These are phyloP conservation scores for Taiozyma sp. DNA, from an alignment of 1,139 yeast genomes.

Conservation along the genomic window DNA sequence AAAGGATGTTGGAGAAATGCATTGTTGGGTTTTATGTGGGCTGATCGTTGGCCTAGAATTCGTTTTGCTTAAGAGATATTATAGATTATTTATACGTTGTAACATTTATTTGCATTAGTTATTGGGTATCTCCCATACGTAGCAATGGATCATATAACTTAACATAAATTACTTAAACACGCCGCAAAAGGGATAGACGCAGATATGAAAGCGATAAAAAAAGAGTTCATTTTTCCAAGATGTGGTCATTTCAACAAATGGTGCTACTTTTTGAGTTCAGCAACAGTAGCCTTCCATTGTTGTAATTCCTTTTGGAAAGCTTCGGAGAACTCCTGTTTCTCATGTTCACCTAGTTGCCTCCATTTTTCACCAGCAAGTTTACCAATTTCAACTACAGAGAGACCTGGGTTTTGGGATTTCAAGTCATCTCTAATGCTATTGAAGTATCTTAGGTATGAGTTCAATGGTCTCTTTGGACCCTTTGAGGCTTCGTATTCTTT, in stretches of 20 bases:
- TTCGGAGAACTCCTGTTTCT: slow-evolving; percentile 16
- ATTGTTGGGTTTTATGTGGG: slow-evolving; percentile 53
- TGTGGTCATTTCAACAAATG: no score
- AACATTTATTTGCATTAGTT: no score
- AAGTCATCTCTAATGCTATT: slow-evolving; percentile 15
- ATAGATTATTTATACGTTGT: neutral
- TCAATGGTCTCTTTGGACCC: slow-evolving; percentile 26
- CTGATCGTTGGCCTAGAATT: neutral
- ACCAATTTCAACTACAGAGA: slow-evolving; percentile 17
- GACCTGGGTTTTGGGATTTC: slow-evolving; percentile 18
- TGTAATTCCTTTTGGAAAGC: slow-evolving; percentile 3
- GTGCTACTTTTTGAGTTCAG: neutral
- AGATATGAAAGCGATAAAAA: neutral
- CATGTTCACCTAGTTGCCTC: slow-evolving; percentile 21
- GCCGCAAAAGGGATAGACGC: no score
- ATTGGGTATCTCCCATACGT: neutral
- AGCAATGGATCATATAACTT: neutral
- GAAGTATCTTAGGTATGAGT: slow-evolving; percentile 21
- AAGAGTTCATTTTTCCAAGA: neutral
- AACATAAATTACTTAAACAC: neutral
- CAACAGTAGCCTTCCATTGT: slow-evolving; percentile 7
- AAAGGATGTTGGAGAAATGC: slow-evolving; percentile 73
- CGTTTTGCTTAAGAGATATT: neutral
- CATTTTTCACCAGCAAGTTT: slow-evolving; percentile 24
- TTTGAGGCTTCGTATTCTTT: slow-evolving; percentile 8